Percentiles rank a stretch among this genome's conserved stretches.
These are phyloP conservation scores for Aquilaria malaccensis DNA, from an alignment of 345 rosid genomes.

Conservation along the genomic window DNA sequence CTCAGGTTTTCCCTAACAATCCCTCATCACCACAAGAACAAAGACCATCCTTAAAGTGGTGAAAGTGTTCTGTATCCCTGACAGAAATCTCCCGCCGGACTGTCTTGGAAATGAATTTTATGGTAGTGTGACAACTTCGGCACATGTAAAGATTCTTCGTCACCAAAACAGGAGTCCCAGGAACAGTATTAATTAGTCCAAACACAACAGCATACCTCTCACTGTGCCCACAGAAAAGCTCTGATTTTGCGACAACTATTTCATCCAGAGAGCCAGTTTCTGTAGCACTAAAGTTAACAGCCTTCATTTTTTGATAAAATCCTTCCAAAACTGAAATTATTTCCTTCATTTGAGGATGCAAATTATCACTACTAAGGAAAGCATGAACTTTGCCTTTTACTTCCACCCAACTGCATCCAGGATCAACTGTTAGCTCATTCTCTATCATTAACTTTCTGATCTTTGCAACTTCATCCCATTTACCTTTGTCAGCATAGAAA, in stretches of 20 bases:
- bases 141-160: conserved; percentile 78
- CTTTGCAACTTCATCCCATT: conserved; percentile 65
- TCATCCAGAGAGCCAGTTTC: conserved; percentile 31
- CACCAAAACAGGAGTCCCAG: conserved; percentile 69
- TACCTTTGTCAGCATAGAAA: conserved; percentile 50
- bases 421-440: conserved; percentile 54
- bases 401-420: conserved; percentile 90
- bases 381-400: conserved; percentile 74
- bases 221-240: conserved; percentile 80
- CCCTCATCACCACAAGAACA: conserved; percentile 76
- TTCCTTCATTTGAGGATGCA: conserved; percentile 49
- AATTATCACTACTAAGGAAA: conserved; percentile 63
- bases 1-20: conserved; percentile 23
- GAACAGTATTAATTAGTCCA: conserved; percentile 60
- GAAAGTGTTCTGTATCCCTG: conserved; percentile 73
- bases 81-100: conserved; percentile 72
- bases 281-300: conserved; percentile 25
- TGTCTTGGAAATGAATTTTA: conserved; percentile 59
- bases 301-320: conserved; percentile 53
- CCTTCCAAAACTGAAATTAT: conserved; percentile 51
- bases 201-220: conserved; percentile 73
- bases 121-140: conserved; percentile 57
- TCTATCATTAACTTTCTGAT: conserved; percentile 59
- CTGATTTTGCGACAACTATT: conserved; percentile 54
- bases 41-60: conserved; percentile 70